Conservation (phyloP, 495 filamentous ascomycete species). For the Glarea lozoyensis region DNA sequence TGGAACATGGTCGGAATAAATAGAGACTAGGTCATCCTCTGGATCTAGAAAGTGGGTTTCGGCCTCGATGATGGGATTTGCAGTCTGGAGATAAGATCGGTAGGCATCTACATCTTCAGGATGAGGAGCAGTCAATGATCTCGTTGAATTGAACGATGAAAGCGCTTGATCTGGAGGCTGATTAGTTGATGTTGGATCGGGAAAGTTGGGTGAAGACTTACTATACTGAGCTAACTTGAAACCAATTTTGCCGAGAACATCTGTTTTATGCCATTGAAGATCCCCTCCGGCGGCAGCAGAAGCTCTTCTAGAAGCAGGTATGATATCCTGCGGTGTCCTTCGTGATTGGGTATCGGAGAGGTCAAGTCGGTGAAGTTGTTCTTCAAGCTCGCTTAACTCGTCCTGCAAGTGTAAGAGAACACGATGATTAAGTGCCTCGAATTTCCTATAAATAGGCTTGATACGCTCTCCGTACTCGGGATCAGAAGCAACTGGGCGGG, state of each 20-base stretch:
- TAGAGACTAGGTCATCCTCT: constrained; percentile 54
- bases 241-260: constrained; percentile 60
- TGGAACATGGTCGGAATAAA: constrained; percentile 23
- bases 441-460: constrained; percentile 74
- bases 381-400: constrained; percentile 72
- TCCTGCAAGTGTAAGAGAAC: constrained; percentile 81
- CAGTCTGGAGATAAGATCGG: constrained; percentile 52
- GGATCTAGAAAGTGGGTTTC: constrained; percentile 64
- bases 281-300: constrained; percentile 56
- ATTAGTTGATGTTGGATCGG: constrained; percentile 4
- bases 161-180: constrained; percentile 53
- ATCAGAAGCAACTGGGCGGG: constrained; percentile 1
- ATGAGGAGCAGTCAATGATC: constrained; percentile 45
- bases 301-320: constrained; percentile 55
- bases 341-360: constrained; percentile 59
- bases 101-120: constrained; percentile 54
- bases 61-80: constrained; percentile 51
- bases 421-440: constrained; percentile 77
- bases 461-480: constrained; percentile 24
- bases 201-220: constrained; percentile 31
- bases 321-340: constrained; percentile 38
- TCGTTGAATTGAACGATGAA: constrained; percentile 52
- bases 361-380: constrained; percentile 64
- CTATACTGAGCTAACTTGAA: constrained; percentile 80
- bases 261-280: constrained; percentile 62